Evolutionary conservation across 805 yeast species (phyloP).

Genomic region (Metschnikowia vanudenii): DNA sequence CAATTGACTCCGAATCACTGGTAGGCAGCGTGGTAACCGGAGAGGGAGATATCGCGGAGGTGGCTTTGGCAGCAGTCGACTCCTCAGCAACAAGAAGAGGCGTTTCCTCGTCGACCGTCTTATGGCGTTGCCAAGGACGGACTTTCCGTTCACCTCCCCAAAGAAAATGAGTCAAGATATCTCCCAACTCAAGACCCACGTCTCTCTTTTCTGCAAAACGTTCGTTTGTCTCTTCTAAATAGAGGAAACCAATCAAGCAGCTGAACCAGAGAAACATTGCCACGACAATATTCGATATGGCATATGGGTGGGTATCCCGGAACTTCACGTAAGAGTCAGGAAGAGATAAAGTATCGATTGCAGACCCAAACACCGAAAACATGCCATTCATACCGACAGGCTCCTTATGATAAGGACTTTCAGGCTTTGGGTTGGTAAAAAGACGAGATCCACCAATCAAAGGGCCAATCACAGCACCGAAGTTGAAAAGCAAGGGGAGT

Average conservation of each 20-base stretch:
- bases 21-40: background rate
- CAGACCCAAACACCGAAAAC: background rate
- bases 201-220: conserved; percentile 39
- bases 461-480: conserved; percentile 63
- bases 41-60: background rate
- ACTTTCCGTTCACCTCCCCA: conserved; percentile 22
- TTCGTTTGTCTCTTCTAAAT: conserved; percentile 54
- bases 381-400: background rate
- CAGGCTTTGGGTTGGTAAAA: conserved; percentile 44
- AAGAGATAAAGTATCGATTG: background rate
- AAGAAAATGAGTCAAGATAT: conserved; percentile 20
- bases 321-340: conserved; percentile 23
- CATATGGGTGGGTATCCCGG: conserved; percentile 45
- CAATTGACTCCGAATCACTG: conserved; percentile 1
- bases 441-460: conserved; percentile 51
- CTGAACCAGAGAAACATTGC: conserved; percentile 37
- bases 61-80: background rate
- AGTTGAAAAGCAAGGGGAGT: conserved; percentile 59
- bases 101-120: conserved; percentile 5
- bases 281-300: conserved; percentile 52
- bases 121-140: conserved; percentile 23
- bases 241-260: conserved; percentile 40
- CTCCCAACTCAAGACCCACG: conserved; percentile 47
- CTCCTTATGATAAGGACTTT: conserved; percentile 17
- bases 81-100: conserved; percentile 6